These are phyloP conservation scores for Aspergillus homomorphus DNA, from an alignment of 495 filamentous ascomycete genomes.

Conservation along the genomic window DNA sequence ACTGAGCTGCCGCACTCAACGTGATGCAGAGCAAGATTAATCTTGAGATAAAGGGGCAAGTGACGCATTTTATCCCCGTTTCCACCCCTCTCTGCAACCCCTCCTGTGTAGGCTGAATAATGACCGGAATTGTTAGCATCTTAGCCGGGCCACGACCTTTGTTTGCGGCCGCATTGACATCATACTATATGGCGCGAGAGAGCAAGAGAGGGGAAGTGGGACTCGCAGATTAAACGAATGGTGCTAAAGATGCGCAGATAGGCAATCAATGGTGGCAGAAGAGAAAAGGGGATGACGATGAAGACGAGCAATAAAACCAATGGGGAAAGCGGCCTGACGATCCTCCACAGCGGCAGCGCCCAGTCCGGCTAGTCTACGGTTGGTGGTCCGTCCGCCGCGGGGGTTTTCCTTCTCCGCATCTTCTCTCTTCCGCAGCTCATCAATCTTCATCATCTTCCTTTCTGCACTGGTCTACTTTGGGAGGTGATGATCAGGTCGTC, in stretches of 20 bases:
- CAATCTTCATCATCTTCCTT: too few relatives aligned
- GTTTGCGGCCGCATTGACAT: background rate
- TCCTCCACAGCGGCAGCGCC: conserved; percentile 16
- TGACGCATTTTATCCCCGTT: conserved; percentile 2
- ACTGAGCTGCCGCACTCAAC: background rate
- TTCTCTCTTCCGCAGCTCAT: background rate
- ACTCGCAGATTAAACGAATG: background rate
- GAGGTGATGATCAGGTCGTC: background rate
- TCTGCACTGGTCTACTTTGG: background rate
- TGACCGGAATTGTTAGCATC: background rate
- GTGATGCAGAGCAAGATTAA: too few relatives aligned
- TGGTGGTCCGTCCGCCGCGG: conserved; percentile 15
- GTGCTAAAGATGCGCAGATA: conserved; percentile 7
- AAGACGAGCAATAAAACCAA: background rate
- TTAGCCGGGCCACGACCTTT: conserved; percentile 8
- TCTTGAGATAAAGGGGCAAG: background rate
- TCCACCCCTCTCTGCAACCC: background rate
- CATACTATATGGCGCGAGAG: background rate
- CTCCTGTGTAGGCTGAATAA: background rate
- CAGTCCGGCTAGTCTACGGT: background rate
- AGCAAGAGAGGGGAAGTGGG: background rate
- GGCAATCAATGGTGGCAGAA: background rate
- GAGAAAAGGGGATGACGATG: background rate
- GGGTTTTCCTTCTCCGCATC: conserved; percentile 31
- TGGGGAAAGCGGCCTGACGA: conserved; percentile 21